A percentile compares a stretch with the other conserved stretches of the same genome.
Conservation (phyloP, 1,284 basidiomycete genomes). For the Ganoderma lingzhi region DNA sequence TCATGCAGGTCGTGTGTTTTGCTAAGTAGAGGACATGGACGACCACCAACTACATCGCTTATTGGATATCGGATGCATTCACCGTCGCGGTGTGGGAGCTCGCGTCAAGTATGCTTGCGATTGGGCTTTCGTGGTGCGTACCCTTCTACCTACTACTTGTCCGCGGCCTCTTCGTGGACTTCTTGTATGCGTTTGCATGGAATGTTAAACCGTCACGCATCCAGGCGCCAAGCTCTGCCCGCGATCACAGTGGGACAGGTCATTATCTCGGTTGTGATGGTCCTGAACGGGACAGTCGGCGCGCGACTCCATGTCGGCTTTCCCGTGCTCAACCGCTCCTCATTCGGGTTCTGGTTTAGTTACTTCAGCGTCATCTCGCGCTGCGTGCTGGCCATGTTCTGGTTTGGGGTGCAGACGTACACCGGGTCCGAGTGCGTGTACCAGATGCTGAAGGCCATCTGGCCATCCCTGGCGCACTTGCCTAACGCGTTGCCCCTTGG, state of each 20-base stretch:
- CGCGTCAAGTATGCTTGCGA: slow-evolving; percentile 68
- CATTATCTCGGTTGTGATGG: slow-evolving; percentile 64
- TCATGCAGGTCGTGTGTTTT: not conserved
- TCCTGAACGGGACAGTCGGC: slow-evolving; percentile 76
- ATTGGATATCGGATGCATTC: slow-evolving; percentile 72
- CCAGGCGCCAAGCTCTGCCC: slow-evolving; percentile 65
- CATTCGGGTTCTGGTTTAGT: slow-evolving; percentile 84
- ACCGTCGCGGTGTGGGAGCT: slow-evolving; percentile 57
- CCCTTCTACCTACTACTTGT: not conserved
- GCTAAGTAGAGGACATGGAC: slow-evolving; percentile 63
- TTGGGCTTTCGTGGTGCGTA: slow-evolving; percentile 68
- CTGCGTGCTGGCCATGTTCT: slow-evolving; percentile 79
- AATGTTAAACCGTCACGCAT: not conserved
- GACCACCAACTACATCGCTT: slow-evolving; percentile 65
- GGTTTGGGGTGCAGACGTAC: slow-evolving; percentile 72
- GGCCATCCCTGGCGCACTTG: slow-evolving; percentile 72
- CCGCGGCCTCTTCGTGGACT: not conserved
- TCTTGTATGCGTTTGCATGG: not conserved
- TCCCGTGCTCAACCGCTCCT: slow-evolving; percentile 77
- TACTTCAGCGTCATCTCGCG: slow-evolving; percentile 82
- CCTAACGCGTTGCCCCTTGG: slow-evolving; percentile 68
- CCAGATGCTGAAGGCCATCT: slow-evolving; percentile 82
- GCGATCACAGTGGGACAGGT: slow-evolving; percentile 70
- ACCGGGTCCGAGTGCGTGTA: slow-evolving; percentile 72
- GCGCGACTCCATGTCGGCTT: slow-evolving; percentile 76